Base-by-base conservation (phyloP, 352 stramenopile species). In the Phytophthora melonis region DNA sequence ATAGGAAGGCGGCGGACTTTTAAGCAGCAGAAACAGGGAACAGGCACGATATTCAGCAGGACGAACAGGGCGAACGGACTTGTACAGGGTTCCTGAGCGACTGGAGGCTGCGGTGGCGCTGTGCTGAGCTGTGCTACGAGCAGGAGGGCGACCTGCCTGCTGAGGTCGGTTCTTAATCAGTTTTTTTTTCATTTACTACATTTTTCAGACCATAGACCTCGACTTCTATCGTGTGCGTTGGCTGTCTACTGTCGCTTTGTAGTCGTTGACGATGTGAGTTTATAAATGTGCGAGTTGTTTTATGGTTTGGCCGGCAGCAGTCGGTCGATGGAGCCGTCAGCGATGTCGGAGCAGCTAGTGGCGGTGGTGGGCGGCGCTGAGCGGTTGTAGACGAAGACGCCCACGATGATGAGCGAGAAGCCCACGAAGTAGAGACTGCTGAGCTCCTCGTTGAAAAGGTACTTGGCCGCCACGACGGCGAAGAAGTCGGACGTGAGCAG, bases 401-500 rank as follows among this genome's bases (percentile, higher is more conserved):
- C 91, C 1, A 67, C 63, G 52, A 97, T 89, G 68, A 93, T 93
- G 67, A 96, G 59, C 55, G 79, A 78, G 62, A 98, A 92, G 14
- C 92, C 91, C n/a, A 97, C 58, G 70, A 96, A 98, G 80, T 98
- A 98, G 34, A 97, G 77, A 57, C 68, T 82, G 59, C 72, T 88
- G 43, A 97, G 79, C 36, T 87, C 66, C 60, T 97, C 78, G 53
- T 89, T 63, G 98, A 90, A 91, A 79, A 98, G 60, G 82, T 92
- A 93, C 96, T 97, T 75, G 96, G 77, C 82, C 4, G 83, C 87
- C 25, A 97, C 78, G 55, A 99, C 93, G 0, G 95, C 95, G 81
- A 98, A 99, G 43, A 99, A 90, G 75, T 99, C 97, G 56, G 95
- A 97, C 18, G 96, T 98, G 71, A 99, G 94, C 61, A 99, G 76